These are phyloP conservation scores for Verticillium albo-atrum DNA, from an alignment of 2,329 filamentous ascomycete genomes.

Conservation along the genomic window DNA sequence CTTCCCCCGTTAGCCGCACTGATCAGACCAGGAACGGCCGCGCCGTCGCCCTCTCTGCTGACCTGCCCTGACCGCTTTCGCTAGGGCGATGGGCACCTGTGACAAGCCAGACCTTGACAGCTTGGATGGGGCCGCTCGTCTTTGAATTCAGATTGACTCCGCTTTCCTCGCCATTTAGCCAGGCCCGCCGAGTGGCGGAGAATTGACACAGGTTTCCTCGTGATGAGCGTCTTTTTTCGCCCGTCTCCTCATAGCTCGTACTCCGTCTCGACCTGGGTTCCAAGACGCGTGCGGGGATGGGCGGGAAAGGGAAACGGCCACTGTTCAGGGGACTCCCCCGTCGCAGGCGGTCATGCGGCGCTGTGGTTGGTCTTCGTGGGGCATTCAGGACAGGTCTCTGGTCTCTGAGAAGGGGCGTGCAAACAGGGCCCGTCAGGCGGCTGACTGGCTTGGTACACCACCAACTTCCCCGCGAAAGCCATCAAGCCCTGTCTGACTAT, in stretches of 20 bases:
- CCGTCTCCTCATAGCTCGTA: not conserved
- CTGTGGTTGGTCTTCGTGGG: not conserved
- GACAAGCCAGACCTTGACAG: not conserved
- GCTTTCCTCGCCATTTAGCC: not conserved
- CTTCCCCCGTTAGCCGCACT: not conserved
- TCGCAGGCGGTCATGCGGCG: not conserved
- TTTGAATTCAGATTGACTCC: not conserved
- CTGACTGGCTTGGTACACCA: not conserved
- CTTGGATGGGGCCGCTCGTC: not conserved
- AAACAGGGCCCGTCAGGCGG: not conserved
- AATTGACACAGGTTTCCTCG: not conserved
- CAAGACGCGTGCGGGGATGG: not conserved
- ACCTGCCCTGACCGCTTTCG: not conserved
- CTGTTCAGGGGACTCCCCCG: not conserved
- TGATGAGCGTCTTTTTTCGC: not conserved
- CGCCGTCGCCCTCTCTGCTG: not conserved
- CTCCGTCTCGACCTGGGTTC: not conserved
- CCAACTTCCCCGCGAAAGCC: not conserved
- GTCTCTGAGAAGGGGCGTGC: not conserved
- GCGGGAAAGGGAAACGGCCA: not conserved
- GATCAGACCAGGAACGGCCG: not conserved
- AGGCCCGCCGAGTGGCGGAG: not conserved
- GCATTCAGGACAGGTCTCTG: not conserved
- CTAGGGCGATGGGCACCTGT: not conserved
- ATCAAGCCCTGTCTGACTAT: not conserved